A percentile compares a stretch with the other conserved stretches of the same genome.
Conservation (phyloP, 176 grass and related monocot species). For the Bothriochloa decipiens region DNA sequence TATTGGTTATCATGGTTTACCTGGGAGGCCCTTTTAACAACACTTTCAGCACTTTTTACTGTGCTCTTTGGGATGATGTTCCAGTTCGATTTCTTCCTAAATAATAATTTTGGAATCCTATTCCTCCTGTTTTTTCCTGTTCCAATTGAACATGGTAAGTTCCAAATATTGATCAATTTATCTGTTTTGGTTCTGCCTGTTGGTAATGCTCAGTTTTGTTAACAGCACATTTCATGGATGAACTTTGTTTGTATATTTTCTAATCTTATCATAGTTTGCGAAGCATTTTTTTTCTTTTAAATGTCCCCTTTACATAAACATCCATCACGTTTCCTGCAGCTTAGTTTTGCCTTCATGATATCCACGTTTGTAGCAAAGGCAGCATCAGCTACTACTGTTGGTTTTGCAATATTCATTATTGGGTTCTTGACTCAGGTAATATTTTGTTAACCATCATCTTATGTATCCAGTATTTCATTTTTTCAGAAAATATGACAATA, state of each 20-base stretch:
- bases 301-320: constrained; percentile 6
- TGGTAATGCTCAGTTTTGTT: constrained; percentile 12
- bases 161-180: constrained; percentile 27
- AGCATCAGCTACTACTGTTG: constrained; percentile 92
- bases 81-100: constrained; percentile 89
- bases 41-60: constrained; percentile 77
- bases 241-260: constrained; percentile 1
- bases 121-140: constrained; percentile 89
- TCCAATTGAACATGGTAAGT: constrained; percentile 96
- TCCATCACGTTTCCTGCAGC: constrained; percentile 59
- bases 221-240: background rate
- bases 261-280: constrained; percentile 5
- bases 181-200: constrained; percentile 12
- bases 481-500: constrained; percentile 26
- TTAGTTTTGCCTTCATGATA: constrained; percentile 96
- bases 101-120: constrained; percentile 78
- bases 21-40: constrained; percentile 89
- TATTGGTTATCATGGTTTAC: constrained; percentile 99
- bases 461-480: background rate
- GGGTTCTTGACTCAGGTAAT: constrained; percentile 96
- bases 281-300: background rate
- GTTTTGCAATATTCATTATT: constrained; percentile 92
- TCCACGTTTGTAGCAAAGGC: constrained; percentile 91
- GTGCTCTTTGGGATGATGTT: constrained; percentile 99
- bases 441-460: constrained; percentile 17